A percentile compares a stretch with the other conserved stretches of the same genome.
Conservation (phyloP, 1,284 basidiomycete genomes). For the Tylopilus sp. region DNA sequence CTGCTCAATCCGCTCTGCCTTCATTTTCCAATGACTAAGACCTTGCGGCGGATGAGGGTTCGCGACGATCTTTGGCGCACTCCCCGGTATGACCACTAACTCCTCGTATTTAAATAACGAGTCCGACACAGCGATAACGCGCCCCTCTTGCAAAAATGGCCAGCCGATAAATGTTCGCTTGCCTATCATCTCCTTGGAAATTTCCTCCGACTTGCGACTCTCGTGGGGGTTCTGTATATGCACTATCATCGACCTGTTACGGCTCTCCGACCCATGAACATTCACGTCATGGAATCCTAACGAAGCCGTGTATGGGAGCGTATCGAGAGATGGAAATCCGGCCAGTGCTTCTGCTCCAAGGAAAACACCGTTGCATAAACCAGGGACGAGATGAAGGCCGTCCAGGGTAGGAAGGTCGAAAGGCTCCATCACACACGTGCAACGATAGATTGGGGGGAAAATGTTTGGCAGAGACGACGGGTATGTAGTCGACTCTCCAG, state of each 20-base stretch:
- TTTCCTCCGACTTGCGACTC: constrained; percentile 60
- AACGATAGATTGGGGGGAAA: constrained; percentile 88
- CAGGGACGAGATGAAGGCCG: constrained; percentile 82
- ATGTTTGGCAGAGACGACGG: constrained; percentile 92
- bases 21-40: constrained; percentile 69
- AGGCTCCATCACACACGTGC: constrained; percentile 72
- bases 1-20: constrained; percentile 78
- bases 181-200: constrained; percentile 76
- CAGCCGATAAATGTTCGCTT: constrained; percentile 81
- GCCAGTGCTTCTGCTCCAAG: constrained; percentile 86
- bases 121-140: constrained; percentile 86
- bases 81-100: constrained; percentile 51
- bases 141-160: constrained; percentile 94
- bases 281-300: constrained; percentile 90
- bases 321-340: constrained; percentile 94
- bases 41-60: constrained; percentile 71
- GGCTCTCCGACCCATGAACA: constrained; percentile 87
- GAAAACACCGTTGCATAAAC: constrained; percentile 85
- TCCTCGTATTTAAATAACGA: constrained; percentile 85
- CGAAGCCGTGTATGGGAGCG: constrained; percentile 74
- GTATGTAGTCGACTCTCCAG: constrained; percentile 63
- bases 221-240: constrained; percentile 79
- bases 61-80: constrained; percentile 55
- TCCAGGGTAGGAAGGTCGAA: constrained; percentile 89
- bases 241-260: constrained; percentile 91